phyloP scores from a whole-genome alignment of 208 protist genomes.

The Leishmania mexicana region DNA sequence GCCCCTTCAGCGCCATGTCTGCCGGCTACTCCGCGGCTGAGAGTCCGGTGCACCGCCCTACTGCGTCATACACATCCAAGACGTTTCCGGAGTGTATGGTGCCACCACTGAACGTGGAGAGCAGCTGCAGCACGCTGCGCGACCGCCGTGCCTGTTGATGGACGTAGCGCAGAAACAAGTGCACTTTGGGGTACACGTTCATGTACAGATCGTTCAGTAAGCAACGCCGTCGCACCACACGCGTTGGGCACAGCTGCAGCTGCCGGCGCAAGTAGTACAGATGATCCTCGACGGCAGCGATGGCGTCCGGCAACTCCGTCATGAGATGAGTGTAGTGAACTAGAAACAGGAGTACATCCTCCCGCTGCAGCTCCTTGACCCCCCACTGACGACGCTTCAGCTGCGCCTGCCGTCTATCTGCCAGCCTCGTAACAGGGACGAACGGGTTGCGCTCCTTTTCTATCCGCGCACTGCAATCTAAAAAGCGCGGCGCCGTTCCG shows the following conservation, averaged over 20 bases:
- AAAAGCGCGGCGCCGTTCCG: constrained; percentile 25
- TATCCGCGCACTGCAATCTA: not conserved
- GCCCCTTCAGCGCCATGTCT: not conserved
- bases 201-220: constrained; percentile 72
- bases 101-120: constrained; percentile 37
- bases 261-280: constrained; percentile 40
- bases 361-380: constrained; percentile 48
- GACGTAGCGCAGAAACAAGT: constrained; percentile 65
- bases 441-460: constrained; percentile 54
- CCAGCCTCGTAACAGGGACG: constrained; percentile 22
- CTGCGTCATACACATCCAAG: constrained; percentile 57
- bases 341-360: constrained; percentile 62
- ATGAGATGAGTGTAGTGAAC: constrained; percentile 39
- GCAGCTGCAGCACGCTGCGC: constrained; percentile 45
- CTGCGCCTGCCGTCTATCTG: not conserved
- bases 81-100: constrained; percentile 67
- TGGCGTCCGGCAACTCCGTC: constrained; percentile 48
- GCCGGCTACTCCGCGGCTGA: not conserved
- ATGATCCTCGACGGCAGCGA: constrained; percentile 57
- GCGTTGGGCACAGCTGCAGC: constrained; percentile 61
- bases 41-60: constrained; percentile 44
- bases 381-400: constrained; percentile 33
- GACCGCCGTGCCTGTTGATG: constrained; percentile 45
- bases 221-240: constrained; percentile 43
- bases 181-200: constrained; percentile 73